phyloP scores from a whole-genome alignment of 495 filamentous ascomycete genomes.

The Podospora conica region DNA sequence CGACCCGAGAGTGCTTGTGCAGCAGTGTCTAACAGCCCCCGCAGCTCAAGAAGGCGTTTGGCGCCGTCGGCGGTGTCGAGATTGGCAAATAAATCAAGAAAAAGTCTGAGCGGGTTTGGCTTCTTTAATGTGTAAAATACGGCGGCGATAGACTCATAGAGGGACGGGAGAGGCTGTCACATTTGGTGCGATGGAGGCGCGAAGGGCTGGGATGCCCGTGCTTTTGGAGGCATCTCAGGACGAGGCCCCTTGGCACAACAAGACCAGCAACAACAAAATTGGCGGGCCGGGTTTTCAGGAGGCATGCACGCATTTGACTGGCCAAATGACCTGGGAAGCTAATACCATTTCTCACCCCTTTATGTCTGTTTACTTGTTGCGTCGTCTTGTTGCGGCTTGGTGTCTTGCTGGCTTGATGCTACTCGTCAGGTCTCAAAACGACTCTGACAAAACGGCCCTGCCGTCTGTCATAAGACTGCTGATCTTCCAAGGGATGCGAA shows the following conservation, averaged over 20 bases:
- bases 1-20: background rate
- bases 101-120: background rate
- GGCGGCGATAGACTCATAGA: background rate
- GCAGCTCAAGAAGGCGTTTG: slow-evolving; percentile 41
- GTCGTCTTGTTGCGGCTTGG: background rate
- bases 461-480: too few relatives aligned
- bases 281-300: background rate
- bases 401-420: background rate
- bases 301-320: background rate
- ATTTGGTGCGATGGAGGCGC: too few relatives aligned
- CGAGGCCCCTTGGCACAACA: background rate
- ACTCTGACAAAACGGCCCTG: too few relatives aligned
- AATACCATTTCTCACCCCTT: background rate
- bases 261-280: too few relatives aligned
- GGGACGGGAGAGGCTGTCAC: background rate
- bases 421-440: too few relatives aligned
- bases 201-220: background rate
- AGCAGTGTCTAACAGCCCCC: background rate
- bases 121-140: slow-evolving; percentile 2
- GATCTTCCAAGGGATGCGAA: background rate
- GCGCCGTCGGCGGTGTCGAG: slow-evolving; percentile 74
- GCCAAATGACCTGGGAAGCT: background rate
- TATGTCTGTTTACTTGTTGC: background rate
- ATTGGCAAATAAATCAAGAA: slow-evolving; percentile 46
- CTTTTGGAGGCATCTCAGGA: background rate